Base-by-base conservation (phyloP, 2,329 filamentous ascomycete genomes). In the Colletotrichum acutatum region DNA sequence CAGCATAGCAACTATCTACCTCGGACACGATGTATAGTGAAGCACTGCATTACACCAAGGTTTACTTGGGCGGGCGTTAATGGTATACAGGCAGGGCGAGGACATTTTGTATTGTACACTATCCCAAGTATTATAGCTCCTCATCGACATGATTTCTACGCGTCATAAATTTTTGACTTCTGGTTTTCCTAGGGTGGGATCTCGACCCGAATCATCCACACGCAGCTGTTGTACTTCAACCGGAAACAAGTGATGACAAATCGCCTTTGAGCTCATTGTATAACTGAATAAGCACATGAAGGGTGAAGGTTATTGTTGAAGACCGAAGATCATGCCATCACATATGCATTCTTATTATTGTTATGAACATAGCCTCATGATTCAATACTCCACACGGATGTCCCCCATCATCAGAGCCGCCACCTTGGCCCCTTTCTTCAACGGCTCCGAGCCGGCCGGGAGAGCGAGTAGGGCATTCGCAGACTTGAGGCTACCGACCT, bases 401-500 rank as follows among this genome's bases (percentile, higher is more conserved):
- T 80, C 77, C 3, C 90, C 90, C 91, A 98, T 95, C 78, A 98
- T 80, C 77, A 98, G 83, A 11, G 95, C 96, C 74, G 96, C 91
- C 4, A 95, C 91, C 77, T 86, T 90, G 65, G 89, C 84, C 0
- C 95, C 95, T 79, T 93, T 93, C 59, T 85, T 87, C 68, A 95
- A 79, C n/a, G 86, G 86, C 6, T 90, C 91, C 42, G 91, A 86
- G 2, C 90, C 90, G 46, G 88, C 86, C 0, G 93, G 93, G 83
- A 97, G 84, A 77, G 93, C 94, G 28, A 98, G 83, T 77, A 99
- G 83, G 4, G 93, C 95, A 85, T 99, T 99, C 3, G 97, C 96
- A 24, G 93, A 92, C 74, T 92, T 94, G 76, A 98, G 87, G 82
- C 96, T 98, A 0, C 95, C 95, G 2, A 99, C 95, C 74, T 91